A percentile compares a stretch with the other conserved stretches of the same genome.
Conservation (phyloP, 495 filamentous ascomycete genomes). For the Aspergillus sparsus region DNA sequence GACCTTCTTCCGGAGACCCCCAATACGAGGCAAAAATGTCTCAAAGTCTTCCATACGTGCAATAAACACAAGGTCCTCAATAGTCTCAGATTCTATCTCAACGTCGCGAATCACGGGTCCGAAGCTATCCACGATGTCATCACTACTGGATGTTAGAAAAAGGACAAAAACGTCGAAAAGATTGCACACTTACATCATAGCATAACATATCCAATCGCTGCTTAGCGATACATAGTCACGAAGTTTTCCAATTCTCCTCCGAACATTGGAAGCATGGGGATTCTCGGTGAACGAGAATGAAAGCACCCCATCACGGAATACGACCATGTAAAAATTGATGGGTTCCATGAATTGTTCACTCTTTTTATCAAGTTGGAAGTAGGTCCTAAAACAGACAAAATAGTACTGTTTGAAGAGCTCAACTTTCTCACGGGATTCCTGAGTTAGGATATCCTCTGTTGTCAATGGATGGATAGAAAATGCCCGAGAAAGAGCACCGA, state of each 20-base stretch:
- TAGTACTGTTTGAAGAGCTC: conserved; percentile 97
- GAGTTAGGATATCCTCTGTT: conserved; percentile 88
- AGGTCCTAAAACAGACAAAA: conserved; percentile 95
- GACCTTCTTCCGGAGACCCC: conserved; percentile 87
- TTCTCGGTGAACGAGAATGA: conserved; percentile 90
- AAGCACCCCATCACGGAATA: conserved; percentile 92
- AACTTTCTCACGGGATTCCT: conserved; percentile 96
- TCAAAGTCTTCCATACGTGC: conserved; percentile 86
- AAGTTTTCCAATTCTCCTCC: conserved; percentile 86
- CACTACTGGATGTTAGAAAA: conserved; percentile 48
- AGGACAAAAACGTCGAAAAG: not conserved
- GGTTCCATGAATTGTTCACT: conserved; percentile 82
- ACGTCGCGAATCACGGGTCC: conserved; percentile 83
- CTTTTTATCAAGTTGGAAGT: conserved; percentile 75
- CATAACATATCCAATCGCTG: conserved; percentile 98
- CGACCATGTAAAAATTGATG: conserved; percentile 93
- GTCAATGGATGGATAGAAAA: conserved; percentile 94
- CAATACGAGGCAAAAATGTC: conserved; percentile 81
- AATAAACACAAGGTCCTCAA: conserved; percentile 93
- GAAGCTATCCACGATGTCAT: conserved; percentile 97
- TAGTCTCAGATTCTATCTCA: conserved; percentile 84
- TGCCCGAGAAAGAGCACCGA: conserved; percentile 82
- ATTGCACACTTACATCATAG: conserved; percentile 75
- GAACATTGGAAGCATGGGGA: conserved; percentile 80
- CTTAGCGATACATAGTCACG: conserved; percentile 91